Percentiles rank a stretch among this genome's conserved stretches.
Conservation (phyloP, 2,329 filamentous ascomycete genomes). For the Macrophomina tecta region DNA sequence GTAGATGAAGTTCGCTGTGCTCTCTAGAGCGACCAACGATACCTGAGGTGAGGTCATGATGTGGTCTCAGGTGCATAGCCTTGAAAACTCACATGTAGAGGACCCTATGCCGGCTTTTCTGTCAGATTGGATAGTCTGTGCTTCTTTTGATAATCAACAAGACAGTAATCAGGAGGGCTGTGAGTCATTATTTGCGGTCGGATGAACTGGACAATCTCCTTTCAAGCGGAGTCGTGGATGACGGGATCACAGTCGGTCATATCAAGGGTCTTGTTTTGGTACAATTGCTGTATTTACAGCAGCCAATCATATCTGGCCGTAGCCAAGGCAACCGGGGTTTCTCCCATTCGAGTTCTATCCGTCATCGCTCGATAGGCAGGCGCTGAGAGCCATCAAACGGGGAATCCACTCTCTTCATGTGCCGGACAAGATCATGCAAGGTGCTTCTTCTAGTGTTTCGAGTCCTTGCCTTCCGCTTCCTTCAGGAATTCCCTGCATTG, state of each 20-base stretch:
- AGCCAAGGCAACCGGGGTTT: slow-evolving; percentile 7
- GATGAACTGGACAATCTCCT: not conserved
- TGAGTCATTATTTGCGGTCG: not conserved
- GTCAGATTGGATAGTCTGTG: no score
- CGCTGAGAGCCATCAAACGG: slow-evolving; percentile 18
- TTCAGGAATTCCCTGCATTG: slow-evolving; percentile 44
- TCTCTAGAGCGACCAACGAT: not conserved
- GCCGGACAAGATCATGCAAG: not conserved
- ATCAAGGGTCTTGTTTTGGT: not conserved
- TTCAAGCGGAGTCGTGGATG: not conserved
- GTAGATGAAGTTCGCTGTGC: no score
- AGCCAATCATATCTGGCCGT: slow-evolving; percentile 13
- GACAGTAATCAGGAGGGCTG: not conserved
- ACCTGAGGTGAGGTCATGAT: slow-evolving; percentile 6
- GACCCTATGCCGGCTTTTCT: no score
- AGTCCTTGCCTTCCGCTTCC: slow-evolving; percentile 44
- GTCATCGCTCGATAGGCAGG: slow-evolving; percentile 20
- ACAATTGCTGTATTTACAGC: slow-evolving; percentile 26
- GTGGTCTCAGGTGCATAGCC: not conserved
- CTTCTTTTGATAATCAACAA: no score
- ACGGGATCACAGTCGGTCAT: not conserved
- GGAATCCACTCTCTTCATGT: slow-evolving; percentile 1
- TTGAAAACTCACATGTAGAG: not conserved
- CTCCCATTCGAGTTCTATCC: slow-evolving; percentile 22
- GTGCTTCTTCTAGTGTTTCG: slow-evolving; percentile 30